Conservation (phyloP, 345 rosid genomes). For the Citrus cavaleriei region DNA sequence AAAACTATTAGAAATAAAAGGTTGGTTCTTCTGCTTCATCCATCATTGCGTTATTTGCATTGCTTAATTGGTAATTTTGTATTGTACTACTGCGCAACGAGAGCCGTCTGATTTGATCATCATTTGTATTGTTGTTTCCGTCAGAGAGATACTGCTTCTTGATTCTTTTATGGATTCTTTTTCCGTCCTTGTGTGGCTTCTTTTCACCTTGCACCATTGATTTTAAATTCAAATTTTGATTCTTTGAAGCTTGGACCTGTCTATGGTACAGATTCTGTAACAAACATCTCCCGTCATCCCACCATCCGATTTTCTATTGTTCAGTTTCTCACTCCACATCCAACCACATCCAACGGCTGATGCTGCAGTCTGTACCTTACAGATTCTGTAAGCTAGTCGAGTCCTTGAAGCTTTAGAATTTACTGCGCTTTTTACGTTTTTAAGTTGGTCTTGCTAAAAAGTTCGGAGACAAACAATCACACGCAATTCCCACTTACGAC, state of each 20-base stretch:
- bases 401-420: neutral
- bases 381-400: no score
- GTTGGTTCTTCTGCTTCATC: neutral
- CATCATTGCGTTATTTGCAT: neutral
- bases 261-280: no score
- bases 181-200: neutral
- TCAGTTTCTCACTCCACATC: no score
- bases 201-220: neutral
- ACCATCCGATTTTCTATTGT: no score
- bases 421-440: neutral
- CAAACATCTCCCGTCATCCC: no score
- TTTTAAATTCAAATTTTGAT: slow-evolving; percentile 1
- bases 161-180: neutral
- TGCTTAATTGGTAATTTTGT: no score
- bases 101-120: slow-evolving; percentile 3
- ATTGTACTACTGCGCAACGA: neutral
- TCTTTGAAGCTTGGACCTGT: neutral
- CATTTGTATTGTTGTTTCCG: slow-evolving; percentile 2
- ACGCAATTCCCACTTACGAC: slow-evolving; percentile 4
- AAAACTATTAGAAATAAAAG: neutral
- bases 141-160: neutral
- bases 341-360: no score
- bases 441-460: neutral
- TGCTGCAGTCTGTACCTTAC: no score
- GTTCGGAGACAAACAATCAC: neutral